Conservation (phyloP, 768 basidiomycete genomes). For the Panaeolus papilionaceus region DNA sequence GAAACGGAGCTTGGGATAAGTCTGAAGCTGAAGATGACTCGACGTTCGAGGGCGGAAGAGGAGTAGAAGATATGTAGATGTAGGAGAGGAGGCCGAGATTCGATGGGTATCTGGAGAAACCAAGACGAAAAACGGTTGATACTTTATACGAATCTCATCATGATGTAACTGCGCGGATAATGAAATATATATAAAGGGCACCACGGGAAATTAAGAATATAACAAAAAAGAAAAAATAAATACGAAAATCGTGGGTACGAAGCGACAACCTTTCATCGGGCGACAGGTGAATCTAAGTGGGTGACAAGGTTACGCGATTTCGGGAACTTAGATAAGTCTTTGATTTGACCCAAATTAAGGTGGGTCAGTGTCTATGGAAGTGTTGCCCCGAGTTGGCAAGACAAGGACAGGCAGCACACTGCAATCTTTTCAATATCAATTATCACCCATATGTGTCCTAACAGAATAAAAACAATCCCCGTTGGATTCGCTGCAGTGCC, state of each 20-base stretch:
- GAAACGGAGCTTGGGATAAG: slow-evolving; percentile 5
- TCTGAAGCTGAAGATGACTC: slow-evolving; percentile 3
- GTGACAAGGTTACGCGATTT: slow-evolving; percentile 10
- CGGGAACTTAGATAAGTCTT: slow-evolving; percentile 14
- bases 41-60: neutral
- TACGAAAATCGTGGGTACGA: slow-evolving; percentile 9
- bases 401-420: slow-evolving; percentile 15
- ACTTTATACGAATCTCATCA: slow-evolving; percentile 9
- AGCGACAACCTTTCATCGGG: slow-evolving; percentile 11
- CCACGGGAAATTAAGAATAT: slow-evolving; percentile 6
- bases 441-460: slow-evolving; percentile 37
- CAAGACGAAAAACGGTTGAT: slow-evolving; percentile 9
- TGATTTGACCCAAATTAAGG: slow-evolving; percentile 2
- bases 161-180: slow-evolving; percentile 13
- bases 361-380: slow-evolving; percentile 5
- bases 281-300: slow-evolving; percentile 10
- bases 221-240: slow-evolving; percentile 13
- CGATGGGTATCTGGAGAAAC: slow-evolving; percentile 10
- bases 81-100: neutral
- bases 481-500: slow-evolving; percentile 28
- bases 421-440: slow-evolving; percentile 17
- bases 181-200: slow-evolving; percentile 12
- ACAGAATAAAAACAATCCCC: slow-evolving; percentile 14
- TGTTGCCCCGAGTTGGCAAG: slow-evolving; percentile 7
- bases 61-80: neutral